Evolutionary conservation across 2,329 filamentous ascomycete genomes (phyloP), one percentile per base, ranked within the genome.

Genomic region (Paraphaeosphaeria sporulosa): DNA sequence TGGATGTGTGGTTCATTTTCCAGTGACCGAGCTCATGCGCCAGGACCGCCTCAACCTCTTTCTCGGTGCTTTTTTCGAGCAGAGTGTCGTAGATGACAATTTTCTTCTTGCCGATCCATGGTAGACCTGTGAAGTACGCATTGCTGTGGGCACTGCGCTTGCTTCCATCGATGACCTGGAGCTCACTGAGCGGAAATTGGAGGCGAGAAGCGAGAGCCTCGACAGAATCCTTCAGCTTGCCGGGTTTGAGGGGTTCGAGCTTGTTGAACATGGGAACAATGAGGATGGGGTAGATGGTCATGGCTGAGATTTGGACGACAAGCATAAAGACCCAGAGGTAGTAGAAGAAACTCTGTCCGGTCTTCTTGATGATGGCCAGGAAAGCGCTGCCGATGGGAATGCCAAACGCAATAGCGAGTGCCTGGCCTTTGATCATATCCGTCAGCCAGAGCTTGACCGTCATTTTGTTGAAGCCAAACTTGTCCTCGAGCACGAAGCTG

Each of bases 1-100:
- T 92, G 34, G 93, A 97, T 12, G 95, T 98, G 83, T 99, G 95
- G 62, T 93, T 93, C 68, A 97, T 87, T 72, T 90, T 94, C 95
- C 95, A 99, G 83, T 99, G 95, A 54, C 95, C 95, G 50, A 99
- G 87, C 80, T 99, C 95, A 77, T 99, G 95, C 38, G 93, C 94
- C 56, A 99, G 84, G 55, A 99, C 94, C 66, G 95, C 94, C 60
- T 97, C 92, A 43, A 99, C 94, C 80, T 99, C 95, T 74, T 95
- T 86, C 4, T 91, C 89, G 64, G 94, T 88, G 77, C 91, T 95
- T 87, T 98, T 97, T 80, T 97, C 94, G 64, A 99, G 93, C 64
- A 99, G 82, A 5, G 96, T 99, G 77, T 99, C 95, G 78, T 97
- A 99, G 75, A 99, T 96, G 73, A 99, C 95, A 83, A 99, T 99